Percentiles rank a stretch among this genome's conserved stretches.
phyloP scores from a whole-genome alignment of 805 yeast genomes.

The Starmerella tilneyi region DNA sequence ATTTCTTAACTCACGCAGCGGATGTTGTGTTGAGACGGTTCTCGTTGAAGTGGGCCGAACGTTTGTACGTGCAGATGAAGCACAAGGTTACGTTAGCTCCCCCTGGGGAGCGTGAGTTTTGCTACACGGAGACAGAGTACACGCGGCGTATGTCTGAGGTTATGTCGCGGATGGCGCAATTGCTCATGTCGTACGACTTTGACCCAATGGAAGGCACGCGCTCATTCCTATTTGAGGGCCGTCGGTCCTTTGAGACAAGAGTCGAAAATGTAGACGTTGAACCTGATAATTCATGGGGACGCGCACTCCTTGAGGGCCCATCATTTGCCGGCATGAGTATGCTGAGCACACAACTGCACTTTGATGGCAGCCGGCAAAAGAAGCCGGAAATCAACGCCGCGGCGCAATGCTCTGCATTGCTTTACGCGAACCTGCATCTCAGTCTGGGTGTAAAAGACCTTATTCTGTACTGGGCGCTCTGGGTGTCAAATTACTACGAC shows the following conservation, averaged over 20 bases:
- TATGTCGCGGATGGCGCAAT: constrained; percentile 36
- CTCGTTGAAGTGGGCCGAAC: constrained; percentile 28
- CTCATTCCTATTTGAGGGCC: constrained; percentile 1
- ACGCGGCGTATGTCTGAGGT: constrained; percentile 30
- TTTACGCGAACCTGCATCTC: not conserved
- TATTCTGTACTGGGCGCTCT: constrained; percentile 31
- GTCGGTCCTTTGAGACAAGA: not conserved
- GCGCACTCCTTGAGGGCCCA: constrained; percentile 21
- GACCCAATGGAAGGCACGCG: constrained; percentile 33
- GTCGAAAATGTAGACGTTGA: constrained; percentile 16
- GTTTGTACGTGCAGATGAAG: constrained; percentile 30
- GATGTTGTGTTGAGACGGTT: constrained; percentile 33
- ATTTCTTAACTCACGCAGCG: constrained; percentile 47
- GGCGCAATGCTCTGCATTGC: not conserved
- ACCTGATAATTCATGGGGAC: constrained; percentile 16
- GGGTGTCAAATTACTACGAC: constrained; percentile 25
- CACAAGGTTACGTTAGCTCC: constrained; percentile 27
- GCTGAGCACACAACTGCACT: constrained; percentile 30
- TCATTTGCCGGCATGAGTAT: constrained; percentile 30
- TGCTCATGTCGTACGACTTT: constrained; percentile 59
- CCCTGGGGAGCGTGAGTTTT: constrained; percentile 24
- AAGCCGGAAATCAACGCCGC: not conserved
- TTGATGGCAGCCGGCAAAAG: constrained; percentile 23
- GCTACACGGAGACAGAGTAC: constrained; percentile 27
- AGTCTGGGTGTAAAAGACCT: constrained; percentile 31